phyloP scores from a whole-genome alignment of 192 early-diverging fungal species.

The Coemansia sp. region DNA sequence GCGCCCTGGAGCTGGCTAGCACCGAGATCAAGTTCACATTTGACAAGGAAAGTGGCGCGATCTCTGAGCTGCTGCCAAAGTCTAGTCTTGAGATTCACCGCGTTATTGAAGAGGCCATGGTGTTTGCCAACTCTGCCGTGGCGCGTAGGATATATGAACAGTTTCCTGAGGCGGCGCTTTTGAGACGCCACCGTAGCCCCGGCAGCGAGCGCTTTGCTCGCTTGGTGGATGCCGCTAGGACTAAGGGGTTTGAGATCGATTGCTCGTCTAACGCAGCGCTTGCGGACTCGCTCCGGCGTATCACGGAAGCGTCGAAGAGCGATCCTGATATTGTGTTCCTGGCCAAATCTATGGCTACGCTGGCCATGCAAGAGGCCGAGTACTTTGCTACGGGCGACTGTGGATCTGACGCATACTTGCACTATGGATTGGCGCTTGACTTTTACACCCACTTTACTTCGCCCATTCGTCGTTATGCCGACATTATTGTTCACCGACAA shows the following conservation, averaged over 20 bases:
- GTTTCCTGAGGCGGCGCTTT: slow-evolving; percentile 59
- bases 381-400: slow-evolving; percentile 67
- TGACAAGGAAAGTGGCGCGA: slow-evolving; percentile 54
- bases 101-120: slow-evolving; percentile 79
- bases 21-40: slow-evolving; percentile 76
- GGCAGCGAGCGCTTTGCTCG: slow-evolving; percentile 61
- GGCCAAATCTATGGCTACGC: slow-evolving; percentile 73
- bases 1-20: slow-evolving; percentile 72
- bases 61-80: slow-evolving; percentile 68
- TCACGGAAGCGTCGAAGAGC: slow-evolving; percentile 35
- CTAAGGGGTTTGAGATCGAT: slow-evolving; percentile 63
- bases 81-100: slow-evolving; percentile 67
- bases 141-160: slow-evolving; percentile 60
- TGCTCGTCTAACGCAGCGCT: slow-evolving; percentile 64
- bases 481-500: slow-evolving; percentile 76
- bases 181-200: slow-evolving; percentile 71
- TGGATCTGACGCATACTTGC: slow-evolving; percentile 51
- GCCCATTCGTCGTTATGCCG: slow-evolving; percentile 80
- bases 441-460: slow-evolving; percentile 85
- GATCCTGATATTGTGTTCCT: slow-evolving; percentile 60
- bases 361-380: slow-evolving; percentile 74
- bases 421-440: slow-evolving; percentile 75
- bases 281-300: slow-evolving; percentile 57
- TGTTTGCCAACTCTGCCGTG: slow-evolving; percentile 71
- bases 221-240: slow-evolving; percentile 57